Base-by-base conservation (phyloP, 2,329 filamentous ascomycete genomes). In the Orbilia oligospora region DNA sequence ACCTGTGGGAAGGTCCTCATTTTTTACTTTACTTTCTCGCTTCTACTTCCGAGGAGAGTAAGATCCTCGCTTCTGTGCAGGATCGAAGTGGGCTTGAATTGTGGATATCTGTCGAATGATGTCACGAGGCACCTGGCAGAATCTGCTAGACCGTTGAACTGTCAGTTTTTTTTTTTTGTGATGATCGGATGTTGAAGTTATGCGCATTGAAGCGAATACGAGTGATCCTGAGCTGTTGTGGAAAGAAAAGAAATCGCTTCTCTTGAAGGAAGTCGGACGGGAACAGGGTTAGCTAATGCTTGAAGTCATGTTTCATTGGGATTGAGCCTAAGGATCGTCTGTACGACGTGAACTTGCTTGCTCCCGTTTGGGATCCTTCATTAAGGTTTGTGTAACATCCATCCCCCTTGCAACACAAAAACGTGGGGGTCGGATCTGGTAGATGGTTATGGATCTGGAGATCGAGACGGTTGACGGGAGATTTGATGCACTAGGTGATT, bases 31-130 rank as follows among this genome's bases (percentile, higher is more conserved):
- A 10, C 44, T 48, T 64, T 77, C 73, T 77, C 73, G 63, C 61
- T 71, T 71, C 53, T 22, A 56, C 73, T 77, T 71, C 73, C 61
- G n/a, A 67, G 41, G 18, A 51, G 20, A 51, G 73, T 53, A 71
- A 58, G 73, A 77, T 71, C 67, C 63, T 77, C 73, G 67, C 67
- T 67, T 65, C 56, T 3, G 38, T 49, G 53, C 71, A 22, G 27
- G 18, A 61, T 41, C 27, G 51, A 41, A 24, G 27, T 56, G 58
- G 51, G 20, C 30, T 41, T 33, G 63, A 36, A 64, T 46, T 44
- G 65, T 56, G 36, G 71, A 49, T 53, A 68, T 6, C 27, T 63
- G 64, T 63, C 53, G 18, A n/a, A 69, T 75, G 71, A 75, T 75
- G 71, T 76, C 71, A 70, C 55, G 64, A 30, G 41, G 38, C 38